phyloP scores from a whole-genome alignment of 176 grass and related monocot genomes.

The Oryza nivara region DNA sequence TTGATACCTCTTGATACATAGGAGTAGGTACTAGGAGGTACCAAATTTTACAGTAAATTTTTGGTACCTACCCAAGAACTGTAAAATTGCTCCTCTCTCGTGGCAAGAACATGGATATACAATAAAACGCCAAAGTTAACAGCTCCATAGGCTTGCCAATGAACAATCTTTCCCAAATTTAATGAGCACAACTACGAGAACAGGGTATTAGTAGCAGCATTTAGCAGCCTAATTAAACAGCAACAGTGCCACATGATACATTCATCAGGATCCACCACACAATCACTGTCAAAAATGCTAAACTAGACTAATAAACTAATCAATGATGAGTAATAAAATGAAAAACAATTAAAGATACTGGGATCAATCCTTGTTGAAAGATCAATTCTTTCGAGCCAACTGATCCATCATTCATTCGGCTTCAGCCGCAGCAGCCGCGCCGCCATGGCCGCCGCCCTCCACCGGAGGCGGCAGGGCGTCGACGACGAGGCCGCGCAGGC shows the following conservation, averaged over 20 bases:
- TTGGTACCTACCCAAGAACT: no score
- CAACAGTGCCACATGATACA: constrained; percentile 28
- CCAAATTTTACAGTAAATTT: no score
- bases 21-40: no score
- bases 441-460: neutral
- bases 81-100: neutral
- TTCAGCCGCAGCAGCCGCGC: neutral
- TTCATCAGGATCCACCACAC: neutral
- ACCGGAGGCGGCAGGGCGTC: constrained; percentile 16
- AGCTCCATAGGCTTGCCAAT: neutral
- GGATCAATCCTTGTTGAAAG: neutral
- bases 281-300: constrained; percentile 23
- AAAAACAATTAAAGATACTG: constrained; percentile 10
- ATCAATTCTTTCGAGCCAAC: neutral
- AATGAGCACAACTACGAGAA: neutral
- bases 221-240: neutral
- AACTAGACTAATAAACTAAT: neutral
- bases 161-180: neutral
- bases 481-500: constrained; percentile 48
- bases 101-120: neutral
- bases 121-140: neutral
- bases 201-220: neutral
- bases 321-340: neutral
- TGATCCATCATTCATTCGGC: neutral
- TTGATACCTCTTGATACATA: no score